A percentile compares a stretch with the other conserved stretches of the same genome.
These are phyloP conservation scores for Arbutus unedo DNA, from an alignment of 148 eudicot genomes.

Conservation along the genomic window DNA sequence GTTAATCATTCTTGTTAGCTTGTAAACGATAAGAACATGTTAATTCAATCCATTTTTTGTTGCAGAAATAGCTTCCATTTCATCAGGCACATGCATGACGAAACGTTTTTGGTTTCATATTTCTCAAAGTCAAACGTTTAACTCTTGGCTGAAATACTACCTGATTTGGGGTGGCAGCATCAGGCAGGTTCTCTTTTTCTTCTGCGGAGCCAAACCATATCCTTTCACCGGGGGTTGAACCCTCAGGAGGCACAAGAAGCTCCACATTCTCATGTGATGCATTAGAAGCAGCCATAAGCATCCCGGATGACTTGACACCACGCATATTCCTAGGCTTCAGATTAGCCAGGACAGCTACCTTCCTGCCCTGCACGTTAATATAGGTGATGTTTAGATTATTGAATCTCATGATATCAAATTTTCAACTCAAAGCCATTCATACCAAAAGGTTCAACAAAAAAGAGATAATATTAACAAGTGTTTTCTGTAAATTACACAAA, in stretches of 20 bases:
- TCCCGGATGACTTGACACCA: constrained; percentile 81
- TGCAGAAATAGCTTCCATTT: not conserved
- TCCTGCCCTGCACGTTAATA: constrained; percentile 48
- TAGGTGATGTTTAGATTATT: not conserved
- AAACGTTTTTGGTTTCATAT: not conserved
- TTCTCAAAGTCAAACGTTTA: not conserved
- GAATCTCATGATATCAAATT: not conserved
- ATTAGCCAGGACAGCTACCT: constrained; percentile 85
- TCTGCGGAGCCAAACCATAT: constrained; percentile 83
- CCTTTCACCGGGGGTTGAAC: constrained; percentile 80
- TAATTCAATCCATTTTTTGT: not conserved
- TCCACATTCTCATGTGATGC: constrained; percentile 89
- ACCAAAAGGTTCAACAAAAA: not conserved
- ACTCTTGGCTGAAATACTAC: constrained; percentile 22
- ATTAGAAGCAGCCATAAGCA: constrained; percentile 99
- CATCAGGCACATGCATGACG: not conserved
- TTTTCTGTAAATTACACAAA: not conserved
- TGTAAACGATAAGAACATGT: not conserved
- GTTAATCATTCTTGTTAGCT: not conserved
- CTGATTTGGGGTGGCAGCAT: constrained; percentile 81
- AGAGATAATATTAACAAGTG: not conserved
- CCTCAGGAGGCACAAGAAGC: constrained; percentile 90
- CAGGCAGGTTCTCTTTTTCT: constrained; percentile 70
- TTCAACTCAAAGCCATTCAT: constrained; percentile 1
- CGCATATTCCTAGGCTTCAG: constrained; percentile 98